phyloP scores from a whole-genome alignment of 2,329 filamentous ascomycete genomes.

The Bipolaris oryzae region DNA sequence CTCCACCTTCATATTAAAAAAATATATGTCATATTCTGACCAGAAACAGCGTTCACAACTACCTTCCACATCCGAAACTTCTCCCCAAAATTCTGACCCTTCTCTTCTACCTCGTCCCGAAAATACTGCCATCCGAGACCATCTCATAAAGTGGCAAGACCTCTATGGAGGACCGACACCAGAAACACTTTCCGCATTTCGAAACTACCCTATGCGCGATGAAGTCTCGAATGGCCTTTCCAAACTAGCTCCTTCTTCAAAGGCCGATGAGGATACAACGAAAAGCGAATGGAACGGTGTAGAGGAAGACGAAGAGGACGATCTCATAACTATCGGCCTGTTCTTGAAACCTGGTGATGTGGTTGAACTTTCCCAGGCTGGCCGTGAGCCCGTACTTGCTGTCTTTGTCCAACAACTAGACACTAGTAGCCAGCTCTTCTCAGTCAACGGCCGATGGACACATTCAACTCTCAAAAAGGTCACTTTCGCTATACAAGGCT shows the following conservation, averaged over 20 bases:
- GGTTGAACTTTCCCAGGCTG: slow-evolving; percentile 52
- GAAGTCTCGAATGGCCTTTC: slow-evolving; percentile 35
- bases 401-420: slow-evolving; percentile 56
- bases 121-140: slow-evolving; percentile 32
- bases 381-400: slow-evolving; percentile 53
- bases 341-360: slow-evolving; percentile 55
- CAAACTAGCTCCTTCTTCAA: slow-evolving; percentile 27
- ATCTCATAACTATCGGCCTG: slow-evolving; percentile 44
- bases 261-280: slow-evolving; percentile 32
- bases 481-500: slow-evolving; percentile 58
- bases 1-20: neutral
- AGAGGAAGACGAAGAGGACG: slow-evolving; percentile 34
- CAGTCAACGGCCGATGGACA: slow-evolving; percentile 57
- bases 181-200: slow-evolving; percentile 39
- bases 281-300: slow-evolving; percentile 27
- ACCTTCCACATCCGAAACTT: slow-evolving; percentile 4
- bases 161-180: slow-evolving; percentile 45
- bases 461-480: slow-evolving; percentile 48
- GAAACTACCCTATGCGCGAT: slow-evolving; percentile 33
- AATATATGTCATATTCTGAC: slow-evolving; percentile 15
- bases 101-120: slow-evolving; percentile 19
- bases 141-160: slow-evolving; percentile 52
- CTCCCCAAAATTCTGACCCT: slow-evolving; percentile 19
- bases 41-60: slow-evolving; percentile 21
- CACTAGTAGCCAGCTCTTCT: slow-evolving; percentile 55